Percentiles rank a stretch among this genome's conserved stretches.
Conservation (phyloP, 2,329 filamentous ascomycete genomes). For the Colletotrichum sp. region DNA sequence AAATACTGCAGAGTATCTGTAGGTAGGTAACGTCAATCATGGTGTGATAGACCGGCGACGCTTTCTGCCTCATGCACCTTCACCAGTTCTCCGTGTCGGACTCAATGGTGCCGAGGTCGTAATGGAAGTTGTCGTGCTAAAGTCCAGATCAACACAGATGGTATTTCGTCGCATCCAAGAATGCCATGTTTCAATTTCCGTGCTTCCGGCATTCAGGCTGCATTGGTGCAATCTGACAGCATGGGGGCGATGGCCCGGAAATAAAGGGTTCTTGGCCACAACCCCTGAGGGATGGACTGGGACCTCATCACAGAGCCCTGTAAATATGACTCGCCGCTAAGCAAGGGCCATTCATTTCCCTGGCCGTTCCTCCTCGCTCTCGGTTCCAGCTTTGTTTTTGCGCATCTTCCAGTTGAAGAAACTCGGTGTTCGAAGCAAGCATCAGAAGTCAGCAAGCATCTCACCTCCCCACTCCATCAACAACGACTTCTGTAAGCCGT, state of each 20-base stretch:
- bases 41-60: neutral
- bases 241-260: neutral
- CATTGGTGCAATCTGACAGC: neutral
- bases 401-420: neutral
- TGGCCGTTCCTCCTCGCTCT: neutral
- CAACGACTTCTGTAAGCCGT: neutral
- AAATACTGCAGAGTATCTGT: neutral
- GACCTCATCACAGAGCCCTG: neutral
- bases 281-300: neutral
- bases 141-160: neutral
- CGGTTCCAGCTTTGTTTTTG: neutral
- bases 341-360: neutral
- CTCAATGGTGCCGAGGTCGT: neutral
- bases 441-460: neutral
- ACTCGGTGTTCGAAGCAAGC: accelerated
- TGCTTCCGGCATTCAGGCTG: neutral
- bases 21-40: neutral
- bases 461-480: neutral
- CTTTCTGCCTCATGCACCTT: neutral
- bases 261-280: neutral
- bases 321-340: neutral
- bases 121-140: neutral
- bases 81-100: neutral
- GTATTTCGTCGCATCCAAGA: neutral
- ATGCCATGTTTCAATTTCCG: neutral